A percentile compares a stretch with the other conserved stretches of the same genome.
Conservation (phyloP, 306 rosid genomes). For the Cucurbita moschata region DNA sequence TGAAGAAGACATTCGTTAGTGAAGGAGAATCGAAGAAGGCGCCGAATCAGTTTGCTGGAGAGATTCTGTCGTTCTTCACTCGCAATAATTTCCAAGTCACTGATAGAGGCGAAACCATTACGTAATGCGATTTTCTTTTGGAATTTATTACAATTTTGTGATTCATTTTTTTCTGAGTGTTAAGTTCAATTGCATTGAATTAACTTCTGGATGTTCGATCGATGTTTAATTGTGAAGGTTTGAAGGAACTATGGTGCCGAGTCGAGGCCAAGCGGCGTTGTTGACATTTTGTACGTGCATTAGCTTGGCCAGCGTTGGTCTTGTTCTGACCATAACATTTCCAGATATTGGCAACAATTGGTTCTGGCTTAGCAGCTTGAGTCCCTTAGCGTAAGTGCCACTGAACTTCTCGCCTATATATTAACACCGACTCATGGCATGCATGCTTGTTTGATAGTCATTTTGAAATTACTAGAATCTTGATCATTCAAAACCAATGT, state of each 20-base stretch:
- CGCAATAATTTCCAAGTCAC: conserved; percentile 66
- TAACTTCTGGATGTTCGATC: neutral
- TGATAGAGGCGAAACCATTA: conserved; percentile 73
- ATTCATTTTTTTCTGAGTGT: neutral
- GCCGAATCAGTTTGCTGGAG: conserved; percentile 67
- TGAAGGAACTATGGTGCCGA: conserved; percentile 83
- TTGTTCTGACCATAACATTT: conserved; percentile 74
- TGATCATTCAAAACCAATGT: no score
- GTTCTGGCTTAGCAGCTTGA: conserved; percentile 65
- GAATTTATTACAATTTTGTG: neutral
- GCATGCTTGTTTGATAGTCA: no score
- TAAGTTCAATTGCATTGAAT: neutral
- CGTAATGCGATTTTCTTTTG: conserved; percentile 27
- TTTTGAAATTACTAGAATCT: no score
- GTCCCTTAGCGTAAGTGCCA: conserved; percentile 72
- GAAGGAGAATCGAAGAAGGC: conserved; percentile 42
- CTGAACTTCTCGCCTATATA: neutral
- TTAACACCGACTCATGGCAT: no score
- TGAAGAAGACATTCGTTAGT: conserved; percentile 62
- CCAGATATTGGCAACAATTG: conserved; percentile 83
- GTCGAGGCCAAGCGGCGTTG: conserved; percentile 73
- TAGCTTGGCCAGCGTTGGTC: conserved; percentile 78
- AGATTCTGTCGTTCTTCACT: conserved; percentile 72
- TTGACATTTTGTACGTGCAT: conserved; percentile 86
- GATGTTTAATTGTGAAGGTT: conserved; percentile 32